Conservation (phyloP, 768 basidiomycete species). For the Tylopilus subfusipes region DNA sequence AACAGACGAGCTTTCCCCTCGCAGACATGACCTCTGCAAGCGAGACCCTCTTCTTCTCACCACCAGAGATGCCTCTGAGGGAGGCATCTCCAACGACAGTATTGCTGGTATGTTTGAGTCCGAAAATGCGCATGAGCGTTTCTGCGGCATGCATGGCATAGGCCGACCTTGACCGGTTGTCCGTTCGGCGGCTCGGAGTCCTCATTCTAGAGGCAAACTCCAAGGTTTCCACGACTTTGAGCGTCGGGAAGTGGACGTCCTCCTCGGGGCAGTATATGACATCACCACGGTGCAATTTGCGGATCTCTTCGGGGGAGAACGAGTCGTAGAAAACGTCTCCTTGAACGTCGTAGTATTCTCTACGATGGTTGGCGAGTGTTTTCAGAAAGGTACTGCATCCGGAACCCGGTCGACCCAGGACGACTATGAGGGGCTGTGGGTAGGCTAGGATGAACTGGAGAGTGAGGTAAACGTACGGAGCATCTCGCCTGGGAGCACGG, state of each 20-base stretch:
- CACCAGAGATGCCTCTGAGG: constrained; percentile 69
- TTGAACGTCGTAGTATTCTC: constrained; percentile 39
- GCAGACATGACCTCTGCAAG: constrained; percentile 42
- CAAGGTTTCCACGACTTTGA: constrained; percentile 48
- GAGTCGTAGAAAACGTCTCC: constrained; percentile 46
- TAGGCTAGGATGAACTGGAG: background rate
- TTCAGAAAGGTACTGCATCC: constrained; percentile 51
- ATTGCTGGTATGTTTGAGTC: constrained; percentile 65
- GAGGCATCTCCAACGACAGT: constrained; percentile 80
- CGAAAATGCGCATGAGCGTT: constrained; percentile 65
- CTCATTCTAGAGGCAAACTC: constrained; percentile 51
- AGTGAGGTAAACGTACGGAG: constrained; percentile 49
- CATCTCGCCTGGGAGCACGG: constrained; percentile 72
- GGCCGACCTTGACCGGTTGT: constrained; percentile 23
- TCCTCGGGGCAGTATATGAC: constrained; percentile 39
- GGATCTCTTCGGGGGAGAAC: constrained; percentile 42
- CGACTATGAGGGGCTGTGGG: constrained; percentile 44
- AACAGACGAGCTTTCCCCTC: constrained; percentile 58
- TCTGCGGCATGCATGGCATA: constrained; percentile 36
- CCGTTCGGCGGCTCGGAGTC: constrained; percentile 32
- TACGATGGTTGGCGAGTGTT: constrained; percentile 45
- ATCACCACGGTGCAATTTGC: constrained; percentile 44
- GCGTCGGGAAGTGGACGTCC: constrained; percentile 23
- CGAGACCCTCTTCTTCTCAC: constrained; percentile 80
- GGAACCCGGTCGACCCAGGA: constrained; percentile 79